Evolutionary conservation across 176 grass and related monocot genomes (phyloP).

Genomic region (Oryza rufipogon): DNA sequence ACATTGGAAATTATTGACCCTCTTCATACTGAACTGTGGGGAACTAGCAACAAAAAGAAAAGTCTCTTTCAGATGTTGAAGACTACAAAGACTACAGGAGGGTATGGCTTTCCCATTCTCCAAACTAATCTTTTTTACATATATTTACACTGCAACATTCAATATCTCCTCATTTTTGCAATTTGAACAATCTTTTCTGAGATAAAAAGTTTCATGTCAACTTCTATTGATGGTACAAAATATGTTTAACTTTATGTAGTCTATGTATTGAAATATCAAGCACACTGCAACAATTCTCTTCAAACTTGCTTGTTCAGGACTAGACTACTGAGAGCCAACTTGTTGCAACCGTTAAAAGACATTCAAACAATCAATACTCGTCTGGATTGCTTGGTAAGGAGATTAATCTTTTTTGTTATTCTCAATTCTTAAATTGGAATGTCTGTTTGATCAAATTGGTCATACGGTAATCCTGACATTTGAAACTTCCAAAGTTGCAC

Average conservation of each 20-base stretch:
- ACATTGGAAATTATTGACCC: conserved; percentile 98
- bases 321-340: conserved; percentile 92
- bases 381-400: conserved; percentile 86
- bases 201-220: conserved; percentile 3
- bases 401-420: conserved; percentile 21
- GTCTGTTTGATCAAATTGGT: conserved; percentile 22
- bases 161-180: conserved; percentile 22
- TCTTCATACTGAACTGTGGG: conserved; percentile 85
- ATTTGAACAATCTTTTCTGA: conserved; percentile 21
- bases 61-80: conserved; percentile 97
- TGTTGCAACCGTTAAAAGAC: conserved; percentile 92
- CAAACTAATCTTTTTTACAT: conserved; percentile 20
- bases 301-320: conserved; percentile 60
- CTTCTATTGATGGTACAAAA: background rate
- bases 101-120: conserved; percentile 55
- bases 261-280: conserved; percentile 27
- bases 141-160: conserved; percentile 6
- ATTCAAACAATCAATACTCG: conserved; percentile 92
- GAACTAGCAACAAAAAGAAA: conserved; percentile 89
- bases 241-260: conserved; percentile 2
- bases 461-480: background rate
- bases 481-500: conserved; percentile 10
- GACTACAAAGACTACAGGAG: conserved; percentile 93
- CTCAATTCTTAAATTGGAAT: conserved; percentile 28
- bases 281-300: conserved; percentile 22